phyloP scores from a whole-genome alignment of 495 filamentous ascomycete species.

The Penicillium malachiteum region DNA sequence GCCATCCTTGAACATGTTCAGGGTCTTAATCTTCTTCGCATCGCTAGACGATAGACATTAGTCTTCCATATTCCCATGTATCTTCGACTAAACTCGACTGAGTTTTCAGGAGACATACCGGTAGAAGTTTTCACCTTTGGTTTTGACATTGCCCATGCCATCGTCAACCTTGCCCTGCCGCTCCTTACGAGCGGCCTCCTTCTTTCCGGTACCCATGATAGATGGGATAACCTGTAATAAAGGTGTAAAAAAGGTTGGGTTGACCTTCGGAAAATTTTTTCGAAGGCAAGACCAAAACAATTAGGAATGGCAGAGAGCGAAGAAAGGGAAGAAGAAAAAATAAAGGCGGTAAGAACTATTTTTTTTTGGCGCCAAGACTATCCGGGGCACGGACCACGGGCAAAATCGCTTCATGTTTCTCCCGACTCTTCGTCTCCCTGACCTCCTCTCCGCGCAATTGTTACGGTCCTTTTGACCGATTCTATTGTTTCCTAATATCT shows the following conservation, averaged over 20 bases:
- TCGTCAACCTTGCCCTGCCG: slow-evolving; percentile 77
- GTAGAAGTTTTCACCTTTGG: slow-evolving; percentile 97
- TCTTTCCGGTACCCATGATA: slow-evolving; percentile 93
- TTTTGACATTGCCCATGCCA: slow-evolving; percentile 86
- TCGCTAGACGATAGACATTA: slow-evolving; percentile 47
- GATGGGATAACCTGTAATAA: slow-evolving; percentile 16
- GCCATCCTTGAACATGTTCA: slow-evolving; percentile 87
- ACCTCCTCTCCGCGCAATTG: slow-evolving; percentile 9
- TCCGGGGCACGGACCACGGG: slow-evolving; percentile 40
- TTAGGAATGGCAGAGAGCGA: slow-evolving; percentile 38
- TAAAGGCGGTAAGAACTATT: slow-evolving; percentile 27
- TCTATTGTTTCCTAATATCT: slow-evolving; percentile 1
- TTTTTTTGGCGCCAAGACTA: slow-evolving; percentile 42
- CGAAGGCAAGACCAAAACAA: slow-evolving; percentile 29
- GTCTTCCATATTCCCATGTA: slow-evolving; percentile 1
- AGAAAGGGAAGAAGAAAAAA: slow-evolving; percentile 31
- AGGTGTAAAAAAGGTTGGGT: slow-evolving; percentile 14
- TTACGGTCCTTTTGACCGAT: slow-evolving; percentile 1
- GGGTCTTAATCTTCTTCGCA: slow-evolving; percentile 81
- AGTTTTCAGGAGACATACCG: slow-evolving; percentile 44
- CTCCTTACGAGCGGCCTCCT: slow-evolving; percentile 78
- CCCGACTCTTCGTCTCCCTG: slow-evolving; percentile 20
- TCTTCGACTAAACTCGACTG: too few species aligned
- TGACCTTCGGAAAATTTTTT: slow-evolving; percentile 26
- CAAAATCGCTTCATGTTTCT: slow-evolving; percentile 47